phyloP scores from a whole-genome alignment of 2,329 filamentous ascomycete genomes.

The Fusarium sp. region DNA sequence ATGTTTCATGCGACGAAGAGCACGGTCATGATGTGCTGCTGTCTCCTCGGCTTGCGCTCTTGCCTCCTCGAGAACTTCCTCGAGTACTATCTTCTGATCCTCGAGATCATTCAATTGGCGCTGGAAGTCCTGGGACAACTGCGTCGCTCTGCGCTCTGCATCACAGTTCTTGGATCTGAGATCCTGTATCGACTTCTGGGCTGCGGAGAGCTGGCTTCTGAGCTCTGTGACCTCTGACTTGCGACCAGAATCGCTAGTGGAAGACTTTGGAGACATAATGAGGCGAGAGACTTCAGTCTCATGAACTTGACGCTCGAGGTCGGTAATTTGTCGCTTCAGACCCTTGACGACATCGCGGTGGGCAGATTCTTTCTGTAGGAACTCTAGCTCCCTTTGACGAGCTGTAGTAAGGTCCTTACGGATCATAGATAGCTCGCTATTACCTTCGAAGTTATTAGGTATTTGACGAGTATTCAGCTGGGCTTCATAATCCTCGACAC shows the following conservation, averaged over 20 bases:
- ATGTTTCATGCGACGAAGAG: conserved; percentile 55
- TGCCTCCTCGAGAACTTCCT: conserved; percentile 66
- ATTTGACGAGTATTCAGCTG: conserved; percentile 49
- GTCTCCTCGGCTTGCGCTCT: conserved; percentile 62
- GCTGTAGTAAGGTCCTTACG: conserved; percentile 70
- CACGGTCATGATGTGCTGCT: conserved; percentile 54
- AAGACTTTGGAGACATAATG: conserved; percentile 55
- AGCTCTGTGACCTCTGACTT: conserved; percentile 68
- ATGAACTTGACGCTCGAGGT: conserved; percentile 74
- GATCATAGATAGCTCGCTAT: conserved; percentile 67
- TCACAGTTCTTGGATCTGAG: conserved; percentile 60
- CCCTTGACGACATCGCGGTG: conserved; percentile 70
- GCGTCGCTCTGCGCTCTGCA: conserved; percentile 57
- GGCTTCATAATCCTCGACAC: conserved; percentile 64
- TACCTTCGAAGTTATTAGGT: conserved; percentile 52
- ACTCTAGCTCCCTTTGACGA: conserved; percentile 72
- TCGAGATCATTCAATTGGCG: conserved; percentile 65
- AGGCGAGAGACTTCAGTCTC: conserved; percentile 67
- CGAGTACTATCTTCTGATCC: conserved; percentile 66
- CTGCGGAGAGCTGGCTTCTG: conserved; percentile 67
- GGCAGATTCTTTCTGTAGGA: conserved; percentile 70
- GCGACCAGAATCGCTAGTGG: conserved; percentile 59
- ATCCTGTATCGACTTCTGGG: conserved; percentile 68
- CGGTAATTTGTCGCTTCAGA: conserved; percentile 71
- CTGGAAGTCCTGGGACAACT: conserved; percentile 59